Base-by-base conservation (phyloP, 2,329 filamentous ascomycete species). In the Claviceps pazoutovae region DNA sequence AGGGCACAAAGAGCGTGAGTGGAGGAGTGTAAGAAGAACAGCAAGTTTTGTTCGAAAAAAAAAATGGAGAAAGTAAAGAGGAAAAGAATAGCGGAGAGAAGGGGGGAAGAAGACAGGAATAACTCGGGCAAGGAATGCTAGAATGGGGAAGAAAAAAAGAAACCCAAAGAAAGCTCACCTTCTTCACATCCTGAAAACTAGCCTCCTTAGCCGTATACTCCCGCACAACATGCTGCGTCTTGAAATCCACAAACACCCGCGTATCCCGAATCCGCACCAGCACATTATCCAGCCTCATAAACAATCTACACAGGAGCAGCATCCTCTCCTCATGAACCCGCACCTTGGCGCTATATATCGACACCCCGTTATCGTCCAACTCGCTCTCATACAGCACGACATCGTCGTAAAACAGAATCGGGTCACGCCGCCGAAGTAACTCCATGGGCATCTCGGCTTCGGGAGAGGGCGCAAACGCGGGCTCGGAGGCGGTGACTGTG, bases 301-400 rank as follows among this genome's bases (percentile, higher is more conserved):
- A 98, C 64, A 96, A 83, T 23, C 93, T 78, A 58, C 80, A 82
- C 3, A 98, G 78, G 55, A 98, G 74, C 51, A 98, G 75, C 69
- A 98, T 82, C 51, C 93, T 77, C 60, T 84, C 80, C 51, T 90
- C 88, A 83, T 97, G 96, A 52, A 97, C 91, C 54, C 93, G 78
- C 49, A 97, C 73, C 73, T 98, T 98, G 68, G 86, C 88, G 56
- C 84, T 94, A 53, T 94, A 75, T 64, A 96, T 78, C 34, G 88
- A 88, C 59, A 97, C 93, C 55, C 93, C 93, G 64, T 98, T 98
- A 68, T 98, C 93, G 55, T 95, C 93, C 46, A 98, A 79, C 73
- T 98, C 93, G 70, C 94, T 94, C 71, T 98, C 93, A 66, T 95
- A 98, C 47, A 98, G 76, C 60, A 96, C 82, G 41, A 98, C 88